Conservation (phyloP, 805 yeast genomes). For the Ogataea degrootiae region DNA sequence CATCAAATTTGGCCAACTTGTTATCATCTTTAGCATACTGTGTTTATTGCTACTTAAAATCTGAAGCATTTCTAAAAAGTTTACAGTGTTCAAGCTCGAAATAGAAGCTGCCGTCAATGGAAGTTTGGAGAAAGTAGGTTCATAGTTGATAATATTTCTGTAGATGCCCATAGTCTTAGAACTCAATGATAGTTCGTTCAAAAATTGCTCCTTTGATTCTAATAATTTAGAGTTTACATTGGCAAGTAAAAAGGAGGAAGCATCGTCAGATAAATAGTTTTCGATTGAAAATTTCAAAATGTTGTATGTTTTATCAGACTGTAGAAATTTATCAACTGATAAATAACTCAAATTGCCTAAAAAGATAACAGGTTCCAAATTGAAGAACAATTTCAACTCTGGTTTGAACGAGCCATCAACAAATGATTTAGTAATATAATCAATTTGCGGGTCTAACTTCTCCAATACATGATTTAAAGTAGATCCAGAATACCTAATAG, state of each 20-base stretch:
- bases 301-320: constrained; percentile 18
- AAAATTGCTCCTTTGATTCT: constrained; percentile 10
- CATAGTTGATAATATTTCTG: constrained; percentile 20
- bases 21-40: constrained; percentile 21
- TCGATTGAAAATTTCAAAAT: constrained; percentile 19
- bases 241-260: constrained; percentile 22
- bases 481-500: constrained; percentile 1
- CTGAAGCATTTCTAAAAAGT: constrained; percentile 21
- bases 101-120: constrained; percentile 15
- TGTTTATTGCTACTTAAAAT: constrained; percentile 18
- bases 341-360: constrained; percentile 16
- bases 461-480: constrained; percentile 7
- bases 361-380: constrained; percentile 17
- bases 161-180: constrained; percentile 21
- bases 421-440: constrained; percentile 22
- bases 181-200: constrained; percentile 18
- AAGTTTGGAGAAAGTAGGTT: constrained; percentile 16
- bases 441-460: constrained; percentile 16
- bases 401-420: constrained; percentile 20
- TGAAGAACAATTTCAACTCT: constrained; percentile 22
- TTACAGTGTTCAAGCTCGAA: constrained; percentile 18
- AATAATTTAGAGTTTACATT: constrained; percentile 24
- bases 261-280: constrained; percentile 8
- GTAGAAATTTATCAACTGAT: constrained; percentile 15
- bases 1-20: constrained; percentile 27